A percentile compares a stretch with the other conserved stretches of the same genome.
phyloP scores from a whole-genome alignment of 2,329 filamentous ascomycete genomes.

The Lasiodiplodia hormozganensis region DNA sequence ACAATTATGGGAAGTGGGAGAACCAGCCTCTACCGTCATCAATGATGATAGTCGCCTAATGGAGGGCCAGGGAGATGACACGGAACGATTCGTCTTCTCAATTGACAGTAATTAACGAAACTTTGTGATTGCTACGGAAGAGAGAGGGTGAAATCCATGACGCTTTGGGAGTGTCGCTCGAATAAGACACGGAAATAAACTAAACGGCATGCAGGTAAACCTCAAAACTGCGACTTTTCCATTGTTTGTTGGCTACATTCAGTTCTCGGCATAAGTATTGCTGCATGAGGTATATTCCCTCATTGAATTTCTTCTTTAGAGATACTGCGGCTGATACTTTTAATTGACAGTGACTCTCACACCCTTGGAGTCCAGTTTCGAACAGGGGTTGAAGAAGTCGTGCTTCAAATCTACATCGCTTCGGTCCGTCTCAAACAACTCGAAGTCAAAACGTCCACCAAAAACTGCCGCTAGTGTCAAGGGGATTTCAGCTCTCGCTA shows the following conservation, averaged over 20 bases:
- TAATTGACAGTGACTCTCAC: constrained; percentile 26
- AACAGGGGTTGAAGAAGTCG: constrained; percentile 32
- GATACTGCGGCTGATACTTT: neutral
- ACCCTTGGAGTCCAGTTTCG: constrained; percentile 29
- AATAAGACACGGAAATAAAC: too few species aligned
- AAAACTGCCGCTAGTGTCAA: constrained; percentile 22
- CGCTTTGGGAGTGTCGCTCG: neutral
- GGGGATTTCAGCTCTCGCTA: constrained; percentile 25
- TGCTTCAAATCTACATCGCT: constrained; percentile 31
- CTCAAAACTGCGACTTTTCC: neutral
- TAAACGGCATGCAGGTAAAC: neutral
- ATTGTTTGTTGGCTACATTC: neutral
- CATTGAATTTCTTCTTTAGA: neutral
- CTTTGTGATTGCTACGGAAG: neutral
- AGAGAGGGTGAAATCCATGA: neutral
- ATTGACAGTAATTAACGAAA: neutral
- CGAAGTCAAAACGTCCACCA: constrained; percentile 17
- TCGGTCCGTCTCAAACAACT: constrained; percentile 29
- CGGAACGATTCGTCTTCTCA: neutral
- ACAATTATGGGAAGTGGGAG: neutral
- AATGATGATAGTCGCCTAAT: neutral
- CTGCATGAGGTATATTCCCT: neutral
- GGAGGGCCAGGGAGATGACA: neutral
- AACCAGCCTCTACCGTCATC: neutral
- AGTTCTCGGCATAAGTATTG: neutral